Percentiles rank a stretch among this genome's conserved stretches.
Evolutionary conservation across 164 flowering plant genomes (phyloP).

Genomic region (Houttuynia cordata): DNA sequence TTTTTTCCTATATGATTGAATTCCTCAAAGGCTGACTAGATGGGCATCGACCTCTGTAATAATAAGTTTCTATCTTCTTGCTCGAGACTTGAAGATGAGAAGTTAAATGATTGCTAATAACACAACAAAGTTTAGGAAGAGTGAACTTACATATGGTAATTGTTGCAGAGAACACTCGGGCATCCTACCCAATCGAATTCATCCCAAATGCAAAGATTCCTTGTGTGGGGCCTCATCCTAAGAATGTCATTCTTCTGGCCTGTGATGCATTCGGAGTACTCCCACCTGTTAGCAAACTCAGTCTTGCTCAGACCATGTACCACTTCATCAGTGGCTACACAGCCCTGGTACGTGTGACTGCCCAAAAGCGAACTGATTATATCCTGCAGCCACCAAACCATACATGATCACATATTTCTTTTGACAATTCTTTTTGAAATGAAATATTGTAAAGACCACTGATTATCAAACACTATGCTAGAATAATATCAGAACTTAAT

Average conservation of each 20-base stretch:
- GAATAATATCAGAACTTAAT: too few relatives aligned
- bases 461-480: background rate
- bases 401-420: background rate
- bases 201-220: conserved; percentile 96
- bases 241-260: conserved; percentile 88
- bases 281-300: conserved; percentile 98
- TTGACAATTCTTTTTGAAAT: background rate
- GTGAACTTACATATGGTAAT: background rate
- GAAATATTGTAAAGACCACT: background rate
- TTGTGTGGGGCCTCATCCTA: conserved; percentile 95
- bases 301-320: conserved; percentile 94
- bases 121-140: background rate
- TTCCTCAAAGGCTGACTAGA: background rate
- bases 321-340: conserved; percentile 99
- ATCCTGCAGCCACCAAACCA: too few relatives aligned
- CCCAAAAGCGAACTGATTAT: too few relatives aligned
- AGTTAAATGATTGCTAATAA: background rate
- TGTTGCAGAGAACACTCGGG: conserved; percentile 84
- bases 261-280: conserved; percentile 99
- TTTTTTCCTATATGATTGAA: background rate
- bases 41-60: background rate
- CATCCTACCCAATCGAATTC: conserved; percentile 93
- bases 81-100: too few relatives aligned
- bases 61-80: too few relatives aligned
- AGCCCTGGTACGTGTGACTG: conserved; percentile 51